These are phyloP conservation scores for Malassezia psittaci DNA, from an alignment of 1,284 basidiomycete species.

Conservation along the genomic window DNA sequence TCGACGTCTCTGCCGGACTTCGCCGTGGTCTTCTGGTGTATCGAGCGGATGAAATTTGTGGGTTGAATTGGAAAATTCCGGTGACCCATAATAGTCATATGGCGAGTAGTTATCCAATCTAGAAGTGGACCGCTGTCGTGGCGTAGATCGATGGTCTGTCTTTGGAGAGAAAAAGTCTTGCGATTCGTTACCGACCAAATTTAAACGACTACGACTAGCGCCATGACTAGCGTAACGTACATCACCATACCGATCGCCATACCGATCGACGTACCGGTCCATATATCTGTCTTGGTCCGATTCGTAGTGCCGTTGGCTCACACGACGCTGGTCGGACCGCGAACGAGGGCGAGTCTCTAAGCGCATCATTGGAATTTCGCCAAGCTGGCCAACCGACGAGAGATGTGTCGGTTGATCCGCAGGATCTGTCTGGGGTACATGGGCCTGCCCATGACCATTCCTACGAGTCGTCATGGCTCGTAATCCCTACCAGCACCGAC, in stretches of 20 bases:
- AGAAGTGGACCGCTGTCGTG: background rate
- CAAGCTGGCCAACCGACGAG: background rate
- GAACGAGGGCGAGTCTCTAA: background rate
- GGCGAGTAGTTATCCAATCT: background rate
- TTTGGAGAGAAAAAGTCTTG: background rate
- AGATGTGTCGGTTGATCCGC: background rate
- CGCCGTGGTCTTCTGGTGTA: background rate
- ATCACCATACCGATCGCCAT: background rate
- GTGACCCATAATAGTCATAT: background rate
- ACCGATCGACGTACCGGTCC: background rate
- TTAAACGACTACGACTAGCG: background rate
- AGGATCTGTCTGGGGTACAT: background rate
- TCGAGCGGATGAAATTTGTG: background rate
- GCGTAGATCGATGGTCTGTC: background rate
- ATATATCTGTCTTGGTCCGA: background rate
- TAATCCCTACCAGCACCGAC: too few species aligned
- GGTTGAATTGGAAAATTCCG: background rate
- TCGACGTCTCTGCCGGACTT: background rate
- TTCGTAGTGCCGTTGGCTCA: background rate
- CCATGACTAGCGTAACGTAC: background rate
- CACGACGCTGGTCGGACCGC: background rate
- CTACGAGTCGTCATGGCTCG: background rate
- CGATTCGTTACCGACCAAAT: background rate
- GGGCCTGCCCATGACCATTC: constrained; percentile 9
- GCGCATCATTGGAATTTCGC: background rate